Evolutionary conservation across 2,329 filamentous ascomycete species (phyloP).

Genomic region (Aspergillus uvarum): DNA sequence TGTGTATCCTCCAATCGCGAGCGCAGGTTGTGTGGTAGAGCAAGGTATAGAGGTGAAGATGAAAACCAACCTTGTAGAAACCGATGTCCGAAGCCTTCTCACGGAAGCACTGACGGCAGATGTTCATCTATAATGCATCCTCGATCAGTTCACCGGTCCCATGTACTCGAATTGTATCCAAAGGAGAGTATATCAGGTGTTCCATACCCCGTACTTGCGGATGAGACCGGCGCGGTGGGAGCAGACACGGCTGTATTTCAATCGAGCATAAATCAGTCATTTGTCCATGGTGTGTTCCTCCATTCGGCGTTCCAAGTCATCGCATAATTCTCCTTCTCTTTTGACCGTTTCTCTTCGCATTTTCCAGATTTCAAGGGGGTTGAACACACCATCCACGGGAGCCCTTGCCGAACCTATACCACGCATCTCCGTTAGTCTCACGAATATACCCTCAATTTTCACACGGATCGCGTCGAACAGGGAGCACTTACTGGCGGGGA

Average conservation of each 20-base stretch:
- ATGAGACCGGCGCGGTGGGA: conserved; percentile 98
- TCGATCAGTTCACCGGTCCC: conserved; percentile 18
- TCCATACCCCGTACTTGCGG: conserved; percentile 85
- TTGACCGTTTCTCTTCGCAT: neutral
- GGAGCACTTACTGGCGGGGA: conserved; percentile 71
- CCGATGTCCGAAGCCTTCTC: conserved; percentile 68
- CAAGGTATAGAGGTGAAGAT: neutral
- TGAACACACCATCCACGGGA: conserved; percentile 80
- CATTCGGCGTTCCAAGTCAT: conserved; percentile 1
- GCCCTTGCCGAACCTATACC: conserved; percentile 73
- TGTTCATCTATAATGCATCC: conserved; percentile 41
- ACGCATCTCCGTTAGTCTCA: conserved; percentile 19
- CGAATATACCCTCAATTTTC: conserved; percentile 7
- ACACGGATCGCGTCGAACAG: too few species aligned
- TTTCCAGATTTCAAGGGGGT: conserved; percentile 9
- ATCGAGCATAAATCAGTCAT: conserved; percentile 26
- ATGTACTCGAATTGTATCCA: neutral
- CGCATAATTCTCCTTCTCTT: neutral
- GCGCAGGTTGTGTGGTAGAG: neutral
- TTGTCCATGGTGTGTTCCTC: conserved; percentile 13
- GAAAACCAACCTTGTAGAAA: conserved; percentile 62
- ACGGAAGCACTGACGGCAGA: conserved; percentile 69
- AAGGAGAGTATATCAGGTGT: conserved; percentile 4
- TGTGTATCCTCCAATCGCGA: neutral
- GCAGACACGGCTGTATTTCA: conserved; percentile 68